phyloP scores from a whole-genome alignment of 1,284 basidiomycete species.

The Ustilago lituana region DNA sequence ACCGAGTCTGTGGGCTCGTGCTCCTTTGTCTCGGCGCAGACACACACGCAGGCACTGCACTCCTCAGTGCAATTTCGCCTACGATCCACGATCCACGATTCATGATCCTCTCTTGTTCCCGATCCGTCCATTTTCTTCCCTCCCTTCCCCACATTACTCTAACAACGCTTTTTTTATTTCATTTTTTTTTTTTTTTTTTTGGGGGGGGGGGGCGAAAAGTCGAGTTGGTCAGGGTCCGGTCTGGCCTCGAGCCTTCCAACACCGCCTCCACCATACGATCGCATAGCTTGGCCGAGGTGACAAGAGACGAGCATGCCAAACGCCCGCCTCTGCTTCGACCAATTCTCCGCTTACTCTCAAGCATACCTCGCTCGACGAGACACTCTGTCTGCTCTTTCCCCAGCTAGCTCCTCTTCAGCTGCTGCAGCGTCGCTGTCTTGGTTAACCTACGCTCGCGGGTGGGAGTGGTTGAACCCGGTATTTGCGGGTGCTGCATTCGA shows the following conservation, averaged over 20 bases:
- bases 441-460: constrained; percentile 15
- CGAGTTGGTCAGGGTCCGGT: too few species aligned
- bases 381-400: too few species aligned
- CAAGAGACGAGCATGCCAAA: too few species aligned
- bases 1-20: constrained; percentile 36
- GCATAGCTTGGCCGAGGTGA: too few species aligned
- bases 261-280: constrained; percentile 1
- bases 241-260: background rate
- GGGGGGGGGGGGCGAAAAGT: too few species aligned
- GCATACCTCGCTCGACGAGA: constrained; percentile 13
- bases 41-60: background rate
- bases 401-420: background rate
- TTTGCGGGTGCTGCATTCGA: constrained; percentile 1
- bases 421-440: constrained; percentile 3
- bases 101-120: too few species aligned
- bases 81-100: too few species aligned
- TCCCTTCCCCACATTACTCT: too few species aligned
- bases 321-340: background rate
- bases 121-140: constrained; percentile 7
- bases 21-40: background rate
- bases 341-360: constrained; percentile 2
- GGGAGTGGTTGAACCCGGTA: constrained; percentile 7
- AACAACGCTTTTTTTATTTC: too few species aligned
- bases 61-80: too few species aligned
- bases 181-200: too few species aligned